phyloP scores from a whole-genome alignment of 2,329 filamentous ascomycete species.

The Cercospora zeae-maydis region DNA sequence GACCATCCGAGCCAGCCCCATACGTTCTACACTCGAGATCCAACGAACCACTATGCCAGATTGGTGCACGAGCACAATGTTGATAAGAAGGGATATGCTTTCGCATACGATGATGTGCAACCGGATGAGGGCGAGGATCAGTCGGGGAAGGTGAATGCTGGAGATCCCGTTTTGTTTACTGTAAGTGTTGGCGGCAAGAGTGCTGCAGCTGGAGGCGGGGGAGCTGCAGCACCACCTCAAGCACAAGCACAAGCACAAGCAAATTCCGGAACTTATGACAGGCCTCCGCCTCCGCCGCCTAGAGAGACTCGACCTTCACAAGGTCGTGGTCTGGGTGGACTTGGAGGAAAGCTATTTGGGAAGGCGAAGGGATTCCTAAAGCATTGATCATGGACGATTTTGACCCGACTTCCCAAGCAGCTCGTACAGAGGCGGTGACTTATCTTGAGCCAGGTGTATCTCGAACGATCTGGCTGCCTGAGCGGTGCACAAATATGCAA shows the following conservation, averaged over 20 bases:
- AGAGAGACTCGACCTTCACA: conserved; percentile 4
- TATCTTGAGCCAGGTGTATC: too few species aligned
- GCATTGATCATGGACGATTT: background rate
- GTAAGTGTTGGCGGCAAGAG: conserved; percentile 25
- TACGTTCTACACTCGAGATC: conserved; percentile 35
- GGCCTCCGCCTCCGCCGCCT: conserved; percentile 21
- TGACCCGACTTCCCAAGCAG: too few species aligned
- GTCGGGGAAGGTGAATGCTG: conserved; percentile 50
- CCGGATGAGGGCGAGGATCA: conserved; percentile 56
- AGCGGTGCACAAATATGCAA: too few species aligned
- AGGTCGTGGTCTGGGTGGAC: background rate
- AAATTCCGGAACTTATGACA: conserved; percentile 11
- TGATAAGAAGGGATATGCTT: conserved; percentile 60
- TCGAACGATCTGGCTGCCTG: too few species aligned
- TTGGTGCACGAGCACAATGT: conserved; percentile 59
- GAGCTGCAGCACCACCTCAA: background rate
- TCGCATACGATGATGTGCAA: conserved; percentile 61
- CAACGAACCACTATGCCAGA: conserved; percentile 57
- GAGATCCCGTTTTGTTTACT: conserved; percentile 44
- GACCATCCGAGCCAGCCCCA: conserved; percentile 38
- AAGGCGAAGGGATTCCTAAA: conserved; percentile 6
- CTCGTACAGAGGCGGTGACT: too few species aligned
- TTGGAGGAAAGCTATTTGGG: conserved; percentile 1
- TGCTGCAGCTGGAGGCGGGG: conserved; percentile 10
- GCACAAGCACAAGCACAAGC: conserved; percentile 9